A percentile compares a stretch with the other conserved stretches of the same genome.
These are phyloP conservation scores for Rauvolfia tetraphylla DNA, from an alignment of 257 asterid species.

Conservation along the genomic window DNA sequence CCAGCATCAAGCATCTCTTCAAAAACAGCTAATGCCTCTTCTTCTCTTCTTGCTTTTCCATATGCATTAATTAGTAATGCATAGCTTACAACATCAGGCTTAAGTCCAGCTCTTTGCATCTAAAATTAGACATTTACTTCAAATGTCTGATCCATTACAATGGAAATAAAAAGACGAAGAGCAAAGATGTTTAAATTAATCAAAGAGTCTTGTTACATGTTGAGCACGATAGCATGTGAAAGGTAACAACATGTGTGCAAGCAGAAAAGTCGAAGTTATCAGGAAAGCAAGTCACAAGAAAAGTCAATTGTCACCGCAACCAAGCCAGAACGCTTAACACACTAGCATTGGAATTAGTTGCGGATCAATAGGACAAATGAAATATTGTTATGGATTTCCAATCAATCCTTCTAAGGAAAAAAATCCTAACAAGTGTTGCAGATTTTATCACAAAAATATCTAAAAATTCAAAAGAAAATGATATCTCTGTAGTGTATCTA, in stretches of 20 bases:
- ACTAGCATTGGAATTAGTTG: not conserved
- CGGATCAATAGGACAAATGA: not conserved
- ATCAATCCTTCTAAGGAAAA: not conserved
- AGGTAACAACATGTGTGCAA: not conserved
- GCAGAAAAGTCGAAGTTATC: not conserved
- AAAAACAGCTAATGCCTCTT: conserved; percentile 93
- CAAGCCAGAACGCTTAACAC: not conserved
- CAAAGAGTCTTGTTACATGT: not conserved
- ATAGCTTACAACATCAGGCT: conserved; percentile 93
- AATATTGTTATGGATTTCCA: not conserved
- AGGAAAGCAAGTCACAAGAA: too few species aligned
- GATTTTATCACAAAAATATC: not conserved
- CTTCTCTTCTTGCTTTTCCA: conserved; percentile 99
- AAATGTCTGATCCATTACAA: conserved; percentile 19
- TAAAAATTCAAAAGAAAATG: not conserved
- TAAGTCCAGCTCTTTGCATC: conserved; percentile 83
- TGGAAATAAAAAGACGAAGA: conserved; percentile 6
- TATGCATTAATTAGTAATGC: conserved; percentile 80
- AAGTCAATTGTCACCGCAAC: too few species aligned
- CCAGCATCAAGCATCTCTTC: conserved; percentile 99
- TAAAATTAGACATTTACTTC: conserved; percentile 27
- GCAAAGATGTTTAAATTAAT: not conserved
- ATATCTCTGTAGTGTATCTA: not conserved
- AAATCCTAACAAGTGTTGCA: not conserved
- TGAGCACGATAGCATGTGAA: not conserved